Conservation (phyloP, 2,329 filamentous ascomycete genomes). For the Elsinoe australis region DNA sequence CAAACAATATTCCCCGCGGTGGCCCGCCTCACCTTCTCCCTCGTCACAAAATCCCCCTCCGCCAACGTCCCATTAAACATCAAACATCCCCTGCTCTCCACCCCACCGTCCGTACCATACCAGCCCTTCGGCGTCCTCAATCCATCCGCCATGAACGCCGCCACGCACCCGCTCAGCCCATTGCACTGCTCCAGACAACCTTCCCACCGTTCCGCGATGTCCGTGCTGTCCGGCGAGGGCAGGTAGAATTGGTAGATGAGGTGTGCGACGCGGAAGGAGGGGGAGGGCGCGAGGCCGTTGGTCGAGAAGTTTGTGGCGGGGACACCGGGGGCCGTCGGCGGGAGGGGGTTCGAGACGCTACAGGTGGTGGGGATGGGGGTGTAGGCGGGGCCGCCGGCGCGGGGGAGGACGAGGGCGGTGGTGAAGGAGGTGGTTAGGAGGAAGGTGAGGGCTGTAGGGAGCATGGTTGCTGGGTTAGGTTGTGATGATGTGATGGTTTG, state of each 20-base stretch:
- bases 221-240: conserved; percentile 21
- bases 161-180: conserved; percentile 33
- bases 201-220: conserved; percentile 21
- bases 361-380: conserved; percentile 32
- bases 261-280: conserved; percentile 25
- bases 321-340: no score
- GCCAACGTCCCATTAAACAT: conserved; percentile 29
- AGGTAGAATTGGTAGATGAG: conserved; percentile 32
- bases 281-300: conserved; percentile 25
- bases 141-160: conserved; percentile 33
- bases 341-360: conserved; percentile 29
- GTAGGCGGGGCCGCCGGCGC: conserved; percentile 32
- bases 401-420: conserved; percentile 19
- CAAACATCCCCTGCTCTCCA: conserved; percentile 31
- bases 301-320: conserved; percentile 18
- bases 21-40: conserved; percentile 28
- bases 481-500: neutral
- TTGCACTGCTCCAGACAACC: conserved; percentile 37
- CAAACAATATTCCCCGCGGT: conserved; percentile 32
- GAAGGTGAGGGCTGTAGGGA: conserved; percentile 15
- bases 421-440: conserved; percentile 4
- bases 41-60: conserved; percentile 28
- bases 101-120: conserved; percentile 29
- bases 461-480: neutral
- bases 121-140: conserved; percentile 31